phyloP scores from a whole-genome alignment of 1,139 yeast species.

The Zygoascus hellenicus region DNA sequence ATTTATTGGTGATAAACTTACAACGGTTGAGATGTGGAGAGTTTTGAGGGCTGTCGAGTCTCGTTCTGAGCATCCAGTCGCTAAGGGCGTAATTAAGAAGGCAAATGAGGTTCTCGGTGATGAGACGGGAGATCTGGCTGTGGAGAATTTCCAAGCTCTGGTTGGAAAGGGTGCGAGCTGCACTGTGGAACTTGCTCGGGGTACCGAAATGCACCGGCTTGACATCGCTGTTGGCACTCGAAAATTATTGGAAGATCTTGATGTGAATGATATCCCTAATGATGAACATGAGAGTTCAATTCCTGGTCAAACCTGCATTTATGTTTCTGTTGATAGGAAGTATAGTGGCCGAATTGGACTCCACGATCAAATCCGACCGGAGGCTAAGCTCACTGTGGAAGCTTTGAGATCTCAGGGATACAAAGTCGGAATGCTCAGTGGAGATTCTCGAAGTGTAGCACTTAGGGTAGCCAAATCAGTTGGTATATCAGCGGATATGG shows the following conservation, averaged over 20 bases:
- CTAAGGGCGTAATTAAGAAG: constrained; percentile 52
- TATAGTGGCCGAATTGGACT: constrained; percentile 64
- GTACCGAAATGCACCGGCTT: constrained; percentile 22
- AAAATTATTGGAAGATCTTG: constrained; percentile 38
- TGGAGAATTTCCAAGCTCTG: constrained; percentile 43
- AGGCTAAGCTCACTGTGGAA: constrained; percentile 55
- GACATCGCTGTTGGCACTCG: constrained; percentile 54
- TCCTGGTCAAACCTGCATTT: constrained; percentile 31
- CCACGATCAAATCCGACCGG: constrained; percentile 62
- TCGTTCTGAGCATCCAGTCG: constrained; percentile 85
- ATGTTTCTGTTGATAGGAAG: constrained; percentile 46
- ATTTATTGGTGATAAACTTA: constrained; percentile 31
- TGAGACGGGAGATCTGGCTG: constrained; percentile 32
- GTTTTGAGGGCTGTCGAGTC: constrained; percentile 59
- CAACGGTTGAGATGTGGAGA: constrained; percentile 39
- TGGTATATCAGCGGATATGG: constrained; percentile 58
- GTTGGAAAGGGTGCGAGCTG: constrained; percentile 74
- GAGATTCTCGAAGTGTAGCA: constrained; percentile 69
- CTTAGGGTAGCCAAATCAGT: constrained; percentile 56
- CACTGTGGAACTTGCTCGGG: constrained; percentile 28
- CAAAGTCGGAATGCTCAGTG: constrained; percentile 84
- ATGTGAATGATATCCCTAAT: constrained; percentile 20
- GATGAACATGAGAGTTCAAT: constrained; percentile 18
- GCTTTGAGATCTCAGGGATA: constrained; percentile 51
- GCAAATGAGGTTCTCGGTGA: constrained; percentile 26